These are phyloP conservation scores for Pleurostoma richardsiae DNA, from an alignment of 2,329 filamentous ascomycete genomes.

Conservation along the genomic window DNA sequence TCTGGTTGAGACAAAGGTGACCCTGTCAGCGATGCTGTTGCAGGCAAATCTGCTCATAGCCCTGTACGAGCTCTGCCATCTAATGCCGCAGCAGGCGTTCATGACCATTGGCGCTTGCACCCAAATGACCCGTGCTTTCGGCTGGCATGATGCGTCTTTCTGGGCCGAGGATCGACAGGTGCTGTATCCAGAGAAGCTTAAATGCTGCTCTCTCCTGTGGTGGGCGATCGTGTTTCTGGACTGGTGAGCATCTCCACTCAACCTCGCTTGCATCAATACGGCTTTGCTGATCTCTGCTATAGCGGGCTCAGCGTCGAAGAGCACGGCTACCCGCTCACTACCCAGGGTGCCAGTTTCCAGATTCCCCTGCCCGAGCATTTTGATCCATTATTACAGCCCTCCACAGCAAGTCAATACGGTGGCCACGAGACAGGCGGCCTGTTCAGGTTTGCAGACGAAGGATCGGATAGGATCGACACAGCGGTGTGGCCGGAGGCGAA, in stretches of 20 bases:
- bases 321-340: conserved; percentile 16
- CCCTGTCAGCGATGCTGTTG: conserved; percentile 15
- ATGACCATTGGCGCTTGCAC: conserved; percentile 18
- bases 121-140: conserved; percentile 18
- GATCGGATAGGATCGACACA: conserved; percentile 15
- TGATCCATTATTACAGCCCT: conserved; percentile 12
- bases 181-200: conserved; percentile 13
- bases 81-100: conserved; percentile 21
- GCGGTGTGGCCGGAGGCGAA: conserved; percentile 19
- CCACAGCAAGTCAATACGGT: conserved; percentile 7
- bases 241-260: conserved; percentile 13
- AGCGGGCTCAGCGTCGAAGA: conserved; percentile 19
- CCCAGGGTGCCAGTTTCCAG: conserved; percentile 9
- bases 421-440: conserved; percentile 1
- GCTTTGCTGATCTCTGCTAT: not conserved
- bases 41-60: conserved; percentile 20
- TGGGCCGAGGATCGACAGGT: conserved; percentile 16
- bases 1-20: conserved; percentile 16
- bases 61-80: conserved; percentile 20
- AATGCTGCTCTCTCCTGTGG: conserved; percentile 21
- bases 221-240: conserved; percentile 22
- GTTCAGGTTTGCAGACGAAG: conserved; percentile 13
- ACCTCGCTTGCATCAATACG: not conserved
- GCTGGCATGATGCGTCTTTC: conserved; percentile 17
- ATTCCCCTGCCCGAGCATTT: conserved; percentile 18